A percentile compares a stretch with the other conserved stretches of the same genome.
phyloP scores from a whole-genome alignment of 306 rosid genomes.

The Lithocarpus polystachyus region DNA sequence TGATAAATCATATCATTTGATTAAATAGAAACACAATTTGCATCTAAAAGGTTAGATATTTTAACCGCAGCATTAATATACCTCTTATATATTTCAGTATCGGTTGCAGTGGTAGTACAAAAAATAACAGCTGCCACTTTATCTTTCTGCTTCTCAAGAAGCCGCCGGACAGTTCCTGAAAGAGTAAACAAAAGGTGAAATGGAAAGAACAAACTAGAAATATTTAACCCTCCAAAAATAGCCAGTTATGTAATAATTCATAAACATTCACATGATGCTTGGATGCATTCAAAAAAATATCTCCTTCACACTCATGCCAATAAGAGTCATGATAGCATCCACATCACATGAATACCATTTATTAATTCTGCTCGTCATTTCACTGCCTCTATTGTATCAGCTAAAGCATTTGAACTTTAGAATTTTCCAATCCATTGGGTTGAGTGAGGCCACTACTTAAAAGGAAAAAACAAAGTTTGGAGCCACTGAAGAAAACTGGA shows the following conservation, averaged over 20 bases:
- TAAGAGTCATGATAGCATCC: slow-evolving; percentile 2
- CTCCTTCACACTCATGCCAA: background rate
- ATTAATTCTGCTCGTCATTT: slow-evolving; percentile 4
- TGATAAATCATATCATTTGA: background rate
- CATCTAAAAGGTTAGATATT: background rate
- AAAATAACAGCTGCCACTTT: slow-evolving; percentile 82
- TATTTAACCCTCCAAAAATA: slow-evolving; percentile 18
- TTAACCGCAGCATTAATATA: slow-evolving; percentile 15
- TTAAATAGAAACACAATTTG: background rate
- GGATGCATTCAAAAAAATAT: slow-evolving; percentile 2
- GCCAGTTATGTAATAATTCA: slow-evolving; percentile 2
- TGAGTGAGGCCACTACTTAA: background rate
- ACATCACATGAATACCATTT: slow-evolving; percentile 3
- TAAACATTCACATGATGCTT: slow-evolving; percentile 8
- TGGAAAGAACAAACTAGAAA: background rate
- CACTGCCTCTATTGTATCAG: background rate
- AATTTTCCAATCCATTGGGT: background rate
- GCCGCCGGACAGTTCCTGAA: slow-evolving; percentile 89
- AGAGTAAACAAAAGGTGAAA: slow-evolving; percentile 16
- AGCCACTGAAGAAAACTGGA: background rate
- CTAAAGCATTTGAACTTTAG: slow-evolving; percentile 1
- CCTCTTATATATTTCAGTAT: slow-evolving; percentile 98
- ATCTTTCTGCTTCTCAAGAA: slow-evolving; percentile 92
- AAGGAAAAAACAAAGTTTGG: background rate
- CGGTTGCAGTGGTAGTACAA: slow-evolving; percentile 74